Base-by-base conservation (phyloP, 345 rosid species). In the Draba incana region DNA sequence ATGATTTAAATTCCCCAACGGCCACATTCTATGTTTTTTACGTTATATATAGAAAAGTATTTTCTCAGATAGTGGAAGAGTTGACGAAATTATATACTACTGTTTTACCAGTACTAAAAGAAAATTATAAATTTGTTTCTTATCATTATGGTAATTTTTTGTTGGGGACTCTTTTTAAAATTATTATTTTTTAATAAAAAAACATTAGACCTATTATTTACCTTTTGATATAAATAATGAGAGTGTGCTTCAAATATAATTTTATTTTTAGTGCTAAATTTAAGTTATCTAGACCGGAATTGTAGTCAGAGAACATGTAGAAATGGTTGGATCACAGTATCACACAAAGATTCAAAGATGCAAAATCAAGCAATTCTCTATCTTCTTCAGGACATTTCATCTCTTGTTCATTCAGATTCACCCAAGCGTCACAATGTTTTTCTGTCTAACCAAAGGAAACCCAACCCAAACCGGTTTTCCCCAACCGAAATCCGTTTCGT, bases 401-500 rank as follows among this genome's bases (percentile, higher is more conserved):
- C 48, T 82, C 85, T 59, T 71, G 70, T 67, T 75, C 71, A 20
- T 68, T 57, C 37, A 79, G 30, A 41, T 71, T 76, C 53, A 82
- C 75, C 68, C 53, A 58, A 6, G 82, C 8, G 79, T 72, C 47
- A 84, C 68, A 10, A 79, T 70, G 64, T 87, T 81, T 65, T 70
- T 77, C 65, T 70, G 72, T 16, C 62, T 31, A 27, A 70, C 47
- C 33, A 28, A 7, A 6, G 79, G 74, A 14, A 71, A 2, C 12
- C 56, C 75, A 0, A 74, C 57, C 85, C 85, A 82, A n/a, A 64
- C 62, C 55, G 82, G 82, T 47, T 62, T 74, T 4, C 83, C 83
- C 79, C 75, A 77, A 52, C 83, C 79, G 37, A 79, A 79, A 74
- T 82, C 81, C 1, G 69, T 13, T 2, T 70, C 79, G 6, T 79